A percentile compares a stretch with the other conserved stretches of the same genome.
phyloP scores from a whole-genome alignment of 2,329 filamentous ascomycete genomes.

The Magnaporthales sp. region DNA sequence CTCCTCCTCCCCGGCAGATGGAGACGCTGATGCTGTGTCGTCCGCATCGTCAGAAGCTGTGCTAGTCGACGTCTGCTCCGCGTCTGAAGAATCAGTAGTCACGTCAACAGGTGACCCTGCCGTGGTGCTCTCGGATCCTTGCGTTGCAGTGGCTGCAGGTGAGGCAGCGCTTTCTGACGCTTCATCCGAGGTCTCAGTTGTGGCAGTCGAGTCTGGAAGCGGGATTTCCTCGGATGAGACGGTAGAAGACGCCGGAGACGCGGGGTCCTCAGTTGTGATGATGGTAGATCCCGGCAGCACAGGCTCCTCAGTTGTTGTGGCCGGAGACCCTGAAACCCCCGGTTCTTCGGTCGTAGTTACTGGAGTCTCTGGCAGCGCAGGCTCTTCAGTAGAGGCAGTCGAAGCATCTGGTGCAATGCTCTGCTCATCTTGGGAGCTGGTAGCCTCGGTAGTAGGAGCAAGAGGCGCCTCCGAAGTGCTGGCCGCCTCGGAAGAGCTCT shows the following conservation, averaged over 20 bases:
- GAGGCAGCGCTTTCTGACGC: neutral
- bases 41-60: neutral
- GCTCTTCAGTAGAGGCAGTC: neutral
- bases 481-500: neutral
- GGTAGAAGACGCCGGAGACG: no score
- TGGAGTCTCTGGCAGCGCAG: neutral
- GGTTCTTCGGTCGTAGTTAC: neutral
- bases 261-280: no score
- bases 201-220: neutral
- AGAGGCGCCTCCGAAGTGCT: neutral
- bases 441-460: neutral
- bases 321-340: no score
- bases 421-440: neutral
- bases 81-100: neutral
- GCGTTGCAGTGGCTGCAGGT: neutral
- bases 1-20: neutral
- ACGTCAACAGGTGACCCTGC: neutral
- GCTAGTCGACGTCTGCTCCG: neutral
- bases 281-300: no score
- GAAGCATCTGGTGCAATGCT: neutral
- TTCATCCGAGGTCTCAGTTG: neutral
- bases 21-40: neutral
- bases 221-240: no score
- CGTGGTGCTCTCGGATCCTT: neutral
- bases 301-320: neutral